Percentiles rank a stretch among this genome's conserved stretches.
Evolutionary conservation across 2,329 filamentous ascomycete genomes (phyloP).

Genomic region (Paraphoma sp.): DNA sequence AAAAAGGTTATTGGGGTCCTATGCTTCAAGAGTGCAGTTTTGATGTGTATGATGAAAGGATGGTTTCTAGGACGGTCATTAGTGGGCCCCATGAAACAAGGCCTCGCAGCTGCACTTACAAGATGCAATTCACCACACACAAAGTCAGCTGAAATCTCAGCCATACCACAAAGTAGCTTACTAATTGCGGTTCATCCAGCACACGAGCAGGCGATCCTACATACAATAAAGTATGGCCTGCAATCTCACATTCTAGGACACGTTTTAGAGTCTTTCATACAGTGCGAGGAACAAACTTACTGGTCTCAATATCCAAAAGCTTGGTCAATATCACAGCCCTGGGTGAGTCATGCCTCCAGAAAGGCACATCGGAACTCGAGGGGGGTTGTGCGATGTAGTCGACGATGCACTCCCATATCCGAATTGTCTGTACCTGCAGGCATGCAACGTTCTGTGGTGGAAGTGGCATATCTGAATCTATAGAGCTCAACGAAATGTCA

Average conservation of each 20-base stretch:
- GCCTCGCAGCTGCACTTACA: constrained; percentile 1
- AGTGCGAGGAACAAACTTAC: background rate
- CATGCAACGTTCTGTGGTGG: constrained; percentile 5
- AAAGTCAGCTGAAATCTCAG: constrained; percentile 5
- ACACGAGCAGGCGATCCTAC: constrained; percentile 8
- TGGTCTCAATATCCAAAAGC: constrained; percentile 8
- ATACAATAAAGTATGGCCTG: constrained; percentile 2
- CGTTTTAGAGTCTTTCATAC: background rate
- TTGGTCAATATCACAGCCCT: constrained; percentile 7
- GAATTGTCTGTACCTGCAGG: constrained; percentile 4
- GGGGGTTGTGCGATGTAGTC: constrained; percentile 7
- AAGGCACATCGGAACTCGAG: constrained; percentile 4
- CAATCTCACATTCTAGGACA: constrained; percentile 6
- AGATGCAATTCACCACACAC: constrained; percentile 5
- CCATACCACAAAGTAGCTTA: constrained; percentile 7
- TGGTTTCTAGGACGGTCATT: constrained; percentile 7
- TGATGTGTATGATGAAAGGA: constrained; percentile 12
- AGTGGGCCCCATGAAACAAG: background rate
- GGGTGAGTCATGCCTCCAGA: constrained; percentile 12
- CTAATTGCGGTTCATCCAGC: constrained; percentile 5
- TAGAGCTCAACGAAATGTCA: constrained; percentile 2
- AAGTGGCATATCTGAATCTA: constrained; percentile 3
- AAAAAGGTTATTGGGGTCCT: constrained; percentile 7
- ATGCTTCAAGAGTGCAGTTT: constrained; percentile 1
- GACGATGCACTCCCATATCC: constrained; percentile 9